Evolutionary conservation across 495 filamentous ascomycete species (phyloP).

Genomic region (Podospora fimiseda): DNA sequence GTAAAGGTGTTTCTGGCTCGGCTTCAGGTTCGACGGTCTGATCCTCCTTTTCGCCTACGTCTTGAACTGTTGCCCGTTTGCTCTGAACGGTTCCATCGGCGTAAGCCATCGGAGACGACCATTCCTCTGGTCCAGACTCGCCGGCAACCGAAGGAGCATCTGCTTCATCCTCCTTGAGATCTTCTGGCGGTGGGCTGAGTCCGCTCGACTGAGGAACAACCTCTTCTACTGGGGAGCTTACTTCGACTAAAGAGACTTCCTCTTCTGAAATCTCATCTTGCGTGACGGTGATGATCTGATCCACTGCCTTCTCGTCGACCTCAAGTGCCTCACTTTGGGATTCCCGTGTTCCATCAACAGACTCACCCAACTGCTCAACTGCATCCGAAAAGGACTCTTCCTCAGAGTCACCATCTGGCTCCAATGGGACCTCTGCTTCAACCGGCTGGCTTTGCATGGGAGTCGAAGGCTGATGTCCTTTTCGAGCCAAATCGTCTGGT

Average conservation of each 20-base stretch:
- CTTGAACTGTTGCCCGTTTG: not conserved
- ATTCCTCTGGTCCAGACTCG: not conserved
- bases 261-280: not conserved
- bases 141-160: not conserved
- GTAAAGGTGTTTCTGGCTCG: not conserved
- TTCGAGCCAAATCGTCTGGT: too few relatives aligned
- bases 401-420: not conserved
- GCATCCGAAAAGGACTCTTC: not conserved
- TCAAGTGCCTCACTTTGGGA: too few relatives aligned
- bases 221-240: too few relatives aligned
- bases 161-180: slow-evolving; percentile 7
- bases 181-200: slow-evolving; percentile 1
- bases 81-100: not conserved
- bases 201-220: not conserved
- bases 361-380: not conserved
- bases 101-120: not conserved
- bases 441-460: slow-evolving; percentile 9
- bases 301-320: not conserved
- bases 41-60: too few relatives aligned
- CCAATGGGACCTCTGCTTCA: not conserved
- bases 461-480: not conserved
- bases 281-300: too few relatives aligned
- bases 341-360: not conserved
- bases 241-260: too few relatives aligned
- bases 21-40: not conserved